phyloP scores from a whole-genome alignment of 2,329 filamentous ascomycete genomes.

The Boeremia exigua region DNA sequence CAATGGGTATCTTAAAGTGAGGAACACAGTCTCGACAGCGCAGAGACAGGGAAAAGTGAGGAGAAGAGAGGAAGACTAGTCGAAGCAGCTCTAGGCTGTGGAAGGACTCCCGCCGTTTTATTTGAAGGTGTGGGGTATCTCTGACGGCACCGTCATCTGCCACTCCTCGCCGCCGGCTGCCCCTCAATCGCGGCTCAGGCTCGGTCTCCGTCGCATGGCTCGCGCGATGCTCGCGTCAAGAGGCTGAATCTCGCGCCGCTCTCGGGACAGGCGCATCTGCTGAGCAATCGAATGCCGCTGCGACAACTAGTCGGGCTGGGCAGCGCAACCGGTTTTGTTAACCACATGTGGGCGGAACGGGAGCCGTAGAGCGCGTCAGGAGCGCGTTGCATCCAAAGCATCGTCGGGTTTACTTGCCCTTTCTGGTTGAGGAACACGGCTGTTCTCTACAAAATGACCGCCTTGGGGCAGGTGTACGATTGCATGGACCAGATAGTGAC shows the following conservation, averaged over 20 bases:
- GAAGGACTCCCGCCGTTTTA: conserved; percentile 36
- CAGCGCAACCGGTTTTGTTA: conserved; percentile 22
- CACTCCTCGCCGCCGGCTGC: conserved; percentile 27
- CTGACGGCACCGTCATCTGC: conserved; percentile 29
- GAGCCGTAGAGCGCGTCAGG: conserved; percentile 13
- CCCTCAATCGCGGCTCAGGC: conserved; percentile 33
- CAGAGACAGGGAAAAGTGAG: conserved; percentile 12
- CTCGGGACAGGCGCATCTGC: conserved; percentile 12
- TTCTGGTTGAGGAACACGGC: conserved; percentile 21
- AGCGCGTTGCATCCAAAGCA: conserved; percentile 4
- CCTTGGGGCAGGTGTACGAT: not conserved
- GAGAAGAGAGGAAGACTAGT: conserved; percentile 17
- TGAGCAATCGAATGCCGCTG: conserved; percentile 5
- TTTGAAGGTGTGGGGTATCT: conserved; percentile 27
- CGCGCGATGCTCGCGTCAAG: conserved; percentile 34
- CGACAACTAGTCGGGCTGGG: conserved; percentile 18
- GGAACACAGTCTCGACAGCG: conserved; percentile 8
- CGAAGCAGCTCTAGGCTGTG: conserved; percentile 16
- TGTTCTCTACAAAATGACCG: conserved; percentile 2
- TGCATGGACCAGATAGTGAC: not conserved
- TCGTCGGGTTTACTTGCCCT: conserved; percentile 27
- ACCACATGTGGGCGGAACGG: conserved; percentile 24
- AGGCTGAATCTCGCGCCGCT: conserved; percentile 34
- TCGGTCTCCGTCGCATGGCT: conserved; percentile 20
- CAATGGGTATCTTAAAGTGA: conserved; percentile 23